Base-by-base conservation (phyloP, 1,284 basidiomycete genomes). In the Anthracocystis walkeri region DNA sequence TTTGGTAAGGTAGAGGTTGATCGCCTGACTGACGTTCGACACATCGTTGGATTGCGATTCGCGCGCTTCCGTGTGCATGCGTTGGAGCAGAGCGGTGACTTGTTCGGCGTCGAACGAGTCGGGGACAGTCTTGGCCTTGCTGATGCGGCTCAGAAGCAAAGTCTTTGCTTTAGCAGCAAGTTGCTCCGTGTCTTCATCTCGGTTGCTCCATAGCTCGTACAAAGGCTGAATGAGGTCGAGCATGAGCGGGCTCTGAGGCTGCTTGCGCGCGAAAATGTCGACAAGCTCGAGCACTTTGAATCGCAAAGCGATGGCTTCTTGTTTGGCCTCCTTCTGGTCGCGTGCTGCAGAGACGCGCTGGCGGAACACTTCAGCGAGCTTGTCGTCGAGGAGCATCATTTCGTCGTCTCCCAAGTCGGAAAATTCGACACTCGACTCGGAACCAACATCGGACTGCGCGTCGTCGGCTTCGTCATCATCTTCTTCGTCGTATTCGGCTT, bases 351-450 rank as follows among this genome's bases (percentile, higher is more conserved):
- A 58, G 12, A 88, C 86, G 62, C 90, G 90, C 50, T 87, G 83
- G 73, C 90, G 90, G 90, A 99, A 97, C 41, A 95, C 92, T 64
- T 92, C 90, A 6, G 93, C 93, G 7, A 99, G 90, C 82, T 97
- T 93, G 69, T 93, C 93, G 83, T 99, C 96, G 46, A 98, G 90
- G 52, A 92, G 92, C 88, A 97, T 91, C 96, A 98, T 99, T 87
- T 97, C 93, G 49, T 98, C 95, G 82, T 98, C 96, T 38, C 79
- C 80, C 27, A 83, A 33, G 16, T 77, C 78, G 4, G 80, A 76
- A 40, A 78, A 72, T 20, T 72, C 68, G 49, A 73, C 63, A 35
- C 63, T 71, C 29, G 76, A 71, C 2, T 70, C 71, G 4, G 72
- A 75, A 4, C 63, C 72, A 18, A 66, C 72, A 18, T 74, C 65